Conservation (phyloP, 371 early-diverging fungal species). For the Coemansia sp. region DNA sequence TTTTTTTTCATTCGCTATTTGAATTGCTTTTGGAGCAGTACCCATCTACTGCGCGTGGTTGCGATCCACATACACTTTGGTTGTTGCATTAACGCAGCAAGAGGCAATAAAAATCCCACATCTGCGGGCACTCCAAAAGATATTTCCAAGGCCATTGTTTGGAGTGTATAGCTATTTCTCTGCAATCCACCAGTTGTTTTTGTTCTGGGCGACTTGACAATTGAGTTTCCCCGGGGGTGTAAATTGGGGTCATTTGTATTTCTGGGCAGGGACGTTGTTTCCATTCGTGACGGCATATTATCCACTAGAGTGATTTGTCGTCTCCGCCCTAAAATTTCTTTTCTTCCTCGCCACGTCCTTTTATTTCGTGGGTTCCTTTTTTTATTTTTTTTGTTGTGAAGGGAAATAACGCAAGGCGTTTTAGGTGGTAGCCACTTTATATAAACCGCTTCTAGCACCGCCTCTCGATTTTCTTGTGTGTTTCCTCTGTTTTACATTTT, state of each 20-base stretch:
- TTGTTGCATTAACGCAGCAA: too few relatives aligned
- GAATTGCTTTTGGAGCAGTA: background rate
- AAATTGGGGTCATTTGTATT: constrained; percentile 2
- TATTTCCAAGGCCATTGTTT: background rate
- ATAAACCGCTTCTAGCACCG: constrained; percentile 8
- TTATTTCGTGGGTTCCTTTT: background rate
- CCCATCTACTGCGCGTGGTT: constrained; percentile 8
- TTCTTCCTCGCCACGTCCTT: background rate
- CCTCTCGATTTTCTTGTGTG: too few relatives aligned
- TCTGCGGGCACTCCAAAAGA: background rate
- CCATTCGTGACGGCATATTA: constrained; percentile 17
- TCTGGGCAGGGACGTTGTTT: constrained; percentile 7
- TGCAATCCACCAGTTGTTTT: too few relatives aligned
- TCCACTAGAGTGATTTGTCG: constrained; percentile 10
- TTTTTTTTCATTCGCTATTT: background rate
- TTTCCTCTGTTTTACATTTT: background rate
- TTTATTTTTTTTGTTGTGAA: background rate
- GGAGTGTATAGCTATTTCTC: too few relatives aligned
- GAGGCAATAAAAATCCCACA: constrained; percentile 1
- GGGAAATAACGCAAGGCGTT: constrained; percentile 13
- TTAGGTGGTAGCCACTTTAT: constrained; percentile 14
- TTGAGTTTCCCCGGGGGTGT: constrained; percentile 6
- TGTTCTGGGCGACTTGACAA: background rate
- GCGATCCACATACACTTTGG: too few relatives aligned
- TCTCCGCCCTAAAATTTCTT: constrained; percentile 1